Percentiles rank a stretch among this genome's conserved stretches.
phyloP scores from a whole-genome alignment of 2,329 filamentous ascomycete genomes.

The Colletotrichum chlorophyti region DNA sequence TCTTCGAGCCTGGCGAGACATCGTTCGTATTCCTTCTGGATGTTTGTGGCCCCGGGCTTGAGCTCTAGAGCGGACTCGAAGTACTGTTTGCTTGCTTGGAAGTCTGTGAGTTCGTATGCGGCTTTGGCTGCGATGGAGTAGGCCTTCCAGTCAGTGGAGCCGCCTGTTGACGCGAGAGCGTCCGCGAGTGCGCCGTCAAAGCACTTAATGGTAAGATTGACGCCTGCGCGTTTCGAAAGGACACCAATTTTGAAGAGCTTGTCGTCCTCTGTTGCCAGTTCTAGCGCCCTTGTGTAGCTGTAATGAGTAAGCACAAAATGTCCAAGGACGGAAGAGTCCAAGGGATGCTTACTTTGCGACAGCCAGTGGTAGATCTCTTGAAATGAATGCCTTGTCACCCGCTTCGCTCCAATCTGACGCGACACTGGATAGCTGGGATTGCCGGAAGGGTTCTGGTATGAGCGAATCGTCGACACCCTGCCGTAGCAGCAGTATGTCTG shows the following conservation, averaged over 20 bases:
- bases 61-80: constrained; percentile 35
- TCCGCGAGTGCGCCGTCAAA: constrained; percentile 42
- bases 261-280: constrained; percentile 30
- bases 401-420: constrained; percentile 26
- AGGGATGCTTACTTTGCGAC: constrained; percentile 37
- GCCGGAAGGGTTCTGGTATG: neutral
- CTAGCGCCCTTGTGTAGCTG: constrained; percentile 43
- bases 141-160: constrained; percentile 38
- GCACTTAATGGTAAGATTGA: constrained; percentile 39
- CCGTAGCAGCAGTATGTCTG: constrained; percentile 38
- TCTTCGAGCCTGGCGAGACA: constrained; percentile 25
- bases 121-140: constrained; percentile 42
- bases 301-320: neutral
- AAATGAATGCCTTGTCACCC: constrained; percentile 34
- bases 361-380: constrained; percentile 40
- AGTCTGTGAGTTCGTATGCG: constrained; percentile 42
- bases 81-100: constrained; percentile 32
- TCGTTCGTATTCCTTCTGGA: constrained; percentile 30
- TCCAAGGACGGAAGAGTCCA: accelerated
- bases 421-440: constrained; percentile 20
- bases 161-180: constrained; percentile 37
- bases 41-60: constrained; percentile 27
- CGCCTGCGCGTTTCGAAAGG: constrained; percentile 39
- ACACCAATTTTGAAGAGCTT: constrained; percentile 31
- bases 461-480: constrained; percentile 33